These are phyloP conservation scores for Mycena epipterygia DNA, from an alignment of 768 basidiomycete genomes.

Conservation along the genomic window DNA sequence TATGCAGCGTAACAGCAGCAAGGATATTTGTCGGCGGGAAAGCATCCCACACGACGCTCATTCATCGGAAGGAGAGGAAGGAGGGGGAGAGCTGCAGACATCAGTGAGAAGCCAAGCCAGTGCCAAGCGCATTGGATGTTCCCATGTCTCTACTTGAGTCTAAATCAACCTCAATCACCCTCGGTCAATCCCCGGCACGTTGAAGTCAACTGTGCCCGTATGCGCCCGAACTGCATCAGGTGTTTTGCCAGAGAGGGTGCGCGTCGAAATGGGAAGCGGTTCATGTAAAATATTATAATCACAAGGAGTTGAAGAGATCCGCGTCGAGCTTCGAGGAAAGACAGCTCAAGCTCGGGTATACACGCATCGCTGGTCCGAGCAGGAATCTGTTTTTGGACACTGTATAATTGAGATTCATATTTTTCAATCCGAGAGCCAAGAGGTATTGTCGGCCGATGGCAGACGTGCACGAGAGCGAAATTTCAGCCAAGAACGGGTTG, in stretches of 20 bases:
- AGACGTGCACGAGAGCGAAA: not conserved
- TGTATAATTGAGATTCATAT: not conserved
- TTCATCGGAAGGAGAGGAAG: slow-evolving; percentile 20
- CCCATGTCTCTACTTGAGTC: not conserved
- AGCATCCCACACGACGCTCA: not conserved
- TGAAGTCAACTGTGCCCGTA: not conserved
- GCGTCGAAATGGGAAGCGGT: too few relatives aligned
- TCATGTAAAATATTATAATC: too few relatives aligned
- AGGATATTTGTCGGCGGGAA: slow-evolving; percentile 22
- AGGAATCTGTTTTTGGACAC: too few relatives aligned
- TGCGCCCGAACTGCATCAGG: not conserved
- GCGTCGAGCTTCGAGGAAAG: too few relatives aligned
- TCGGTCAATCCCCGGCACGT: slow-evolving; percentile 14
- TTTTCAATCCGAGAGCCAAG: not conserved
- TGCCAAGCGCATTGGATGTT: not conserved
- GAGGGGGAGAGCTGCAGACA: not conserved
- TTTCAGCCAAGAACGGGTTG: not conserved
- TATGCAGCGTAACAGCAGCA: not conserved
- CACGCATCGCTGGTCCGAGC: too few relatives aligned
- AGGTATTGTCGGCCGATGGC: too few relatives aligned
- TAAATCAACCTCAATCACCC: not conserved
- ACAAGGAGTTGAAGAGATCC: too few relatives aligned
- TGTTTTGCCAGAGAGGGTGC: not conserved
- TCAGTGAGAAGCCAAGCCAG: slow-evolving; percentile 1
- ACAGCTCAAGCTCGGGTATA: too few relatives aligned